phyloP scores from a whole-genome alignment of 352 stramenopile species.

The Globisporangium parvum region DNA sequence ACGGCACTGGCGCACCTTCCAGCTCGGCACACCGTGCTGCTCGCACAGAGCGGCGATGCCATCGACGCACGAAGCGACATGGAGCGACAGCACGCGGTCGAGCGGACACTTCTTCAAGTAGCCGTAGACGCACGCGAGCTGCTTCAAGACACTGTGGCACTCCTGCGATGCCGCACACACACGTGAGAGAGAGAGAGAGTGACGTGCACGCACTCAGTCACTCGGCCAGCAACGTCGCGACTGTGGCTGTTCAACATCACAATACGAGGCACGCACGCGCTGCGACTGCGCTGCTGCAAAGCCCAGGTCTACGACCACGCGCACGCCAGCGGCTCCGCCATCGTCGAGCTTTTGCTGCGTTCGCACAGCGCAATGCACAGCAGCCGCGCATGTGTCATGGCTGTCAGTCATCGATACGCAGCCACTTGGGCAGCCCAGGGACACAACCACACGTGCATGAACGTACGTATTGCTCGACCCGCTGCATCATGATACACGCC shows the following conservation, averaged over 20 bases:
- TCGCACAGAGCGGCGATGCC: constrained; percentile 25
- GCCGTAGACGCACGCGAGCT: constrained; percentile 69
- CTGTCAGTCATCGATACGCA: neutral
- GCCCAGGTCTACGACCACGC: constrained; percentile 59
- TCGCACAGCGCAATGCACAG: neutral
- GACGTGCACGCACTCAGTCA: neutral
- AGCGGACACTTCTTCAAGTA: constrained; percentile 70
- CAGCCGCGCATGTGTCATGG: neutral
- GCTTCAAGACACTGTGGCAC: constrained; percentile 74
- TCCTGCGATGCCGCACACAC: constrained; percentile 26
- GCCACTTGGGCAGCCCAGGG: neutral
- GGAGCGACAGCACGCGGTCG: constrained; percentile 53
- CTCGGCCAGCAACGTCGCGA: neutral
- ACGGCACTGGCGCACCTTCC: constrained; percentile 38
- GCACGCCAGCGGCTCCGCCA: constrained; percentile 29
- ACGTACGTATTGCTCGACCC: constrained; percentile 73
- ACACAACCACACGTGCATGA: neutral
- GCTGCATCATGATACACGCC: constrained; percentile 61
- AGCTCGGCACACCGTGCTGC: constrained; percentile 39
- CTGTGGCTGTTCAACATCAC: neutral
- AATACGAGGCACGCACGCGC: constrained; percentile 7
- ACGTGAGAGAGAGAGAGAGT: no score
- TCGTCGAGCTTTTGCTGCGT: constrained; percentile 69
- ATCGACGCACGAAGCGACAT: constrained; percentile 40
- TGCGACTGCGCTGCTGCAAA: constrained; percentile 43